Evolutionary conservation across 192 early-diverging fungal genomes (phyloP), one percentile per base, ranked within the genome.

Genomic region (Backusella morwellensis): DNA sequence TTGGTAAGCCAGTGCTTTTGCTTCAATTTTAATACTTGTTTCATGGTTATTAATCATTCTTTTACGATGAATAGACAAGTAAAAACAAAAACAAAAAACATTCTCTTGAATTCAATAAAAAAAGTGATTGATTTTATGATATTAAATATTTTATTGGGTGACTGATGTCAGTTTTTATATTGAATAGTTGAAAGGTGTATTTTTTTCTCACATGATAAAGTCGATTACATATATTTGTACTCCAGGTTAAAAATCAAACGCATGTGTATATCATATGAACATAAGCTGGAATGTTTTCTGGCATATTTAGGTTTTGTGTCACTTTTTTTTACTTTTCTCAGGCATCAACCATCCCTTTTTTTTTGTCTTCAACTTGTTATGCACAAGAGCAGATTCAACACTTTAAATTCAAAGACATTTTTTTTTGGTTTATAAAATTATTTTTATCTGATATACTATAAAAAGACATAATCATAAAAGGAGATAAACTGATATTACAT

Each of bases 371-470:
- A 4, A 14, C 21, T 11, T 63, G 56, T 29, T 63, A 63, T 63
- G 11, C 26, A 63, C 21, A 63, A 63, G 12, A 63, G 32, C 2
- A 32, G 1, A 63, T 23, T 3, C 19, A 21, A 63, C 4, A 63
- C 21, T 23, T 23, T 9, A 63, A 29, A 29, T 21, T 9, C 8
- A 12, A 21, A 59, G n/a, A 19, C 6, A 23, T 12, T 7, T 17
- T 59, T 59, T 59, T 59, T 7, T 59, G n/a, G 56, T 9, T 59
- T 59, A 59, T 59, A 59, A 40, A 59, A 26, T 59, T 59, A 59
- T 59, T 59, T 40, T 59, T 59, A 59, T 59, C 56, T 26, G 56
- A 59, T 23, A 59, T 59, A 59, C 8, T 59, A 59, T 59, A 59
- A 14, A 26, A 59, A 23, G 8, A 59, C 56, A 59, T 59, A 59